Evolutionary conservation across 2,329 filamentous ascomycete genomes (phyloP), one percentile per base, ranked within the genome.

Genomic region (Capronia epimyces): DNA sequence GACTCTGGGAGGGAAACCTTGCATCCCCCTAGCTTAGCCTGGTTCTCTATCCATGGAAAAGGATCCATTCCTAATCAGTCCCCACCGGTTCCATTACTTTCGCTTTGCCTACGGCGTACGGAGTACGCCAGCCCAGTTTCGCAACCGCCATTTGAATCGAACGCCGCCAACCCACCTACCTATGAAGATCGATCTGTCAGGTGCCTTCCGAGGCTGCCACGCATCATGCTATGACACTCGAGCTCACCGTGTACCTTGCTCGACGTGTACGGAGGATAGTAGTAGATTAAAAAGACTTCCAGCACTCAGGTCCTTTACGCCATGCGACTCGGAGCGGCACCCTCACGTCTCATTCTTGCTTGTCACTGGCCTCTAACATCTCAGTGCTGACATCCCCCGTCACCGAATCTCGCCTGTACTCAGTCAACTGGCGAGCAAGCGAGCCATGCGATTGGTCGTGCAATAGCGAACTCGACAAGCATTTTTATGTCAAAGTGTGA

Each of bases 401-500:
- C 15, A 37, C 29, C 13, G 29, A 32, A 27, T 32, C 29, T 42
- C 37, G 27, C 41, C 18, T 15, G 21, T 22, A 24, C 18, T 46
- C 29, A 29, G 22, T 34, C 25, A 18, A 45, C 47, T 39, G 40
- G 40, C 46, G 52, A 49, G 15, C 44, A 24, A 31, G 15, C 25
- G 12, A 24, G 24, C 40, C 40, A 55, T 51, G 52, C 48, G 48
- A 55, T 55, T 55, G 43, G 52, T 39, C 18, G 29, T 41, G 25
- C 20, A 21, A 24, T 25, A 18, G 8, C 37, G 43, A 45, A 12
- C 13, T 43, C 54, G 43, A 44, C 51, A 42, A 53, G 44, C 47
- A 45, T 39, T 49, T 52, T 56, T 56, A 56, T 50, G 54, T 56
- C 54, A 56, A 56, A 56, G 12, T 18, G 15, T 37, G 29, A 15